Conservation (phyloP, 805 yeast genomes). For the Metschnikowia sp. region DNA sequence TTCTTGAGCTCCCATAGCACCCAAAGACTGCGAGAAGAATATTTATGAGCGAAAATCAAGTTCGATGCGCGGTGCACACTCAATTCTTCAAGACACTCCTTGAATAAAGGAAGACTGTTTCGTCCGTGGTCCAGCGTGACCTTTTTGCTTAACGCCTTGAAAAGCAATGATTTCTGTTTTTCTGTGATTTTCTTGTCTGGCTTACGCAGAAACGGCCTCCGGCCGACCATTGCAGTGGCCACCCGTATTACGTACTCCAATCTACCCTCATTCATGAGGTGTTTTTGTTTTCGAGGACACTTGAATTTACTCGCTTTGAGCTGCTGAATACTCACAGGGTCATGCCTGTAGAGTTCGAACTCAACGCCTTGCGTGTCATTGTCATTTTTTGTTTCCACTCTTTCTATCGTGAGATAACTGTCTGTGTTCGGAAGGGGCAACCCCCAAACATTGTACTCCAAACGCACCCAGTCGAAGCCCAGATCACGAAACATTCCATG, state of each 20-base stretch:
- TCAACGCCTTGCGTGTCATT: neutral
- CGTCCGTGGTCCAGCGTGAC: constrained; percentile 5
- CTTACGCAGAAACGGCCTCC: constrained; percentile 4
- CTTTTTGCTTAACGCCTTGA: neutral
- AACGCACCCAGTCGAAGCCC: constrained; percentile 25
- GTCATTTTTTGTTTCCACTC: neutral
- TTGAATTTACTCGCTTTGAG: constrained; percentile 20
- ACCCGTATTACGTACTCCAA: constrained; percentile 7
- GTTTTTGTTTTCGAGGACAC: constrained; percentile 14
- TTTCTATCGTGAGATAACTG: constrained; percentile 10
- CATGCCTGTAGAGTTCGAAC: constrained; percentile 2
- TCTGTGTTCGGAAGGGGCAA: constrained; percentile 4
- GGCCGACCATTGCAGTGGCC: neutral
- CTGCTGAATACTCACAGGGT: constrained; percentile 15
- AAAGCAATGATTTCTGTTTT: constrained; percentile 13
- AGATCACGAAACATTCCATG: constrained; percentile 15
- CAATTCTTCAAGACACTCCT: constrained; percentile 11
- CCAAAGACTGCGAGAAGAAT: constrained; percentile 24
- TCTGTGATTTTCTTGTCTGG: neutral
- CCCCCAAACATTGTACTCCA: constrained; percentile 36
- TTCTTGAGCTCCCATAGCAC: constrained; percentile 31
- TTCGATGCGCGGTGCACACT: constrained; percentile 17
- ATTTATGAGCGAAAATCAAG: constrained; percentile 30
- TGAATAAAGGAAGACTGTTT: constrained; percentile 10
- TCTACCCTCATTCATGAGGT: constrained; percentile 7